Percentiles rank a stretch among this genome's conserved stretches.
Evolutionary conservation across 331 rosid genomes (phyloP).

Genomic region (Malus hybrid): DNA sequence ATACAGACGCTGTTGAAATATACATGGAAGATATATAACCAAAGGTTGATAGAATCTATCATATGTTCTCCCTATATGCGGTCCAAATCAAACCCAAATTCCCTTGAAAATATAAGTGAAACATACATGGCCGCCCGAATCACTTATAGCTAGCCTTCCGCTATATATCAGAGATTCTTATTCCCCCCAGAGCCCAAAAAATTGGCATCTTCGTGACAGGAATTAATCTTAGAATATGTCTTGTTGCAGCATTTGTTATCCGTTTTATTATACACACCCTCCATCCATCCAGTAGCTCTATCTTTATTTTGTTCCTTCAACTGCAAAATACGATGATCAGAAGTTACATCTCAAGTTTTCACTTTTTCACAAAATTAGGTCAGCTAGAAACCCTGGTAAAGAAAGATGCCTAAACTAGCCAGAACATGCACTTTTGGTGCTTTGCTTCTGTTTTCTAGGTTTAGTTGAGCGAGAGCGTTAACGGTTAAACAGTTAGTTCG

Average conservation of each 20-base stretch:
- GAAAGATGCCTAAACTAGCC: not conserved
- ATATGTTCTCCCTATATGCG: conserved; percentile 4
- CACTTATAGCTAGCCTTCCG: not conserved
- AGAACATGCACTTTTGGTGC: not conserved
- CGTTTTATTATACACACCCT: not conserved
- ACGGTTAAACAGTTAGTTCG: too few species aligned
- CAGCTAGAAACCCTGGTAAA: not conserved
- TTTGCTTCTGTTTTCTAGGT: not conserved
- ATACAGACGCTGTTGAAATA: not conserved
- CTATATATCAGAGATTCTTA: not conserved
- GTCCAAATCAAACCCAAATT: not conserved
- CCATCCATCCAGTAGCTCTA: not conserved
- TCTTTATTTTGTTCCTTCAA: too few species aligned
- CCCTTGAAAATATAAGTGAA: not conserved
- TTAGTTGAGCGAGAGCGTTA: too few species aligned
- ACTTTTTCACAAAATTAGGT: not conserved
- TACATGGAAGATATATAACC: not conserved
- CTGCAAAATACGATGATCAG: too few species aligned
- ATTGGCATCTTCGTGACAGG: not conserved
- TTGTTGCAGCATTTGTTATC: not conserved
- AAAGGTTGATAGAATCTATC: conserved; percentile 3
- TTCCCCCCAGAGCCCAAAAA: not conserved
- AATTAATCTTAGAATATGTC: not conserved
- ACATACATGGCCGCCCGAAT: not conserved
- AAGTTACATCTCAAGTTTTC: not conserved